Percentiles rank a stretch among this genome's conserved stretches.
Evolutionary conservation across 2,329 filamentous ascomycete genomes (phyloP).

Genomic region (Epichloe gansuensis): DNA sequence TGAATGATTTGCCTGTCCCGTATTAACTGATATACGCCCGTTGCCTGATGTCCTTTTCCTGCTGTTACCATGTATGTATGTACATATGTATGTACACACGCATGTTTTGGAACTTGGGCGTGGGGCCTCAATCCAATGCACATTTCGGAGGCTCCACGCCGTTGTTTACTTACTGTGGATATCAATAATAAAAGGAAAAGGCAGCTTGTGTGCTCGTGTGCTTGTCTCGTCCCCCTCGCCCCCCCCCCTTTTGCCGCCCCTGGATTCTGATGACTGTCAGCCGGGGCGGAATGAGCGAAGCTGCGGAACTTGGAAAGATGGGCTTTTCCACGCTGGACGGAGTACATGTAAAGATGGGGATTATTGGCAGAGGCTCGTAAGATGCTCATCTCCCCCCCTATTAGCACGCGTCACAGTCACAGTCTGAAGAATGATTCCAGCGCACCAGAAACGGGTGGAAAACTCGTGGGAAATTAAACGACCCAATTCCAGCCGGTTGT

Average conservation of each 20-base stretch:
- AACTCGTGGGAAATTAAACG: slow-evolving; percentile 3
- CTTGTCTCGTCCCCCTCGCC: too few species aligned
- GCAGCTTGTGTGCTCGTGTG: too few species aligned
- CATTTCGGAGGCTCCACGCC: neutral
- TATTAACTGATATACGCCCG: too few species aligned
- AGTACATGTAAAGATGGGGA: neutral
- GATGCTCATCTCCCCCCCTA: neutral
- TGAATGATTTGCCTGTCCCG: too few species aligned
- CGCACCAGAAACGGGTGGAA: too few species aligned
- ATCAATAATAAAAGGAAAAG: neutral
- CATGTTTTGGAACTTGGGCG: too few species aligned
- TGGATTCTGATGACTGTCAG: neutral
- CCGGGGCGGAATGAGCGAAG: neutral
- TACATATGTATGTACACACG: too few species aligned
- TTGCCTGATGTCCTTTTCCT: too few species aligned
- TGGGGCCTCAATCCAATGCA: neutral
- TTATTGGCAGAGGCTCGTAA: neutral
- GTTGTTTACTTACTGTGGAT: neutral
- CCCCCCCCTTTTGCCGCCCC: too few species aligned
- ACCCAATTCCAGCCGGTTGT: slow-evolving; percentile 2
- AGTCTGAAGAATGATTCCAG: neutral
- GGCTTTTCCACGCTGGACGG: neutral
- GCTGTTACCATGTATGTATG: too few species aligned
- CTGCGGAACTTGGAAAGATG: neutral
- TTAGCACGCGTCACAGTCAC: neutral